Base-by-base conservation (phyloP, 2,329 filamentous ascomycete species). In the Hymenoscyphus occultus region DNA sequence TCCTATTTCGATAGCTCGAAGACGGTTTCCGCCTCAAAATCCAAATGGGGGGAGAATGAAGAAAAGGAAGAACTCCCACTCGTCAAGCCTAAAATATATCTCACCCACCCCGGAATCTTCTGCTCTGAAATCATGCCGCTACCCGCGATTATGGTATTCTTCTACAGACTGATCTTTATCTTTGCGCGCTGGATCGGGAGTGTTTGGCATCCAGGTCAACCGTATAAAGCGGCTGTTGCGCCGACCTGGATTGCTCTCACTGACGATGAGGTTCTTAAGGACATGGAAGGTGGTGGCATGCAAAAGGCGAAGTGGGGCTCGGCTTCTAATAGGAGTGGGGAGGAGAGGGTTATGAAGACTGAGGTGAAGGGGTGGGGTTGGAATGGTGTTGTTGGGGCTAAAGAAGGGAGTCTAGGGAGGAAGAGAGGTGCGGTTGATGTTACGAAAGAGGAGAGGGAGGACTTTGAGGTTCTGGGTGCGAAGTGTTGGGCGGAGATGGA, bases 361-460 rank as follows among this genome's bases (percentile, higher is more conserved):
- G 92, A 97, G 76, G 89, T 96, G 2, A 87, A 91, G 56, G 91
- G 92, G 7, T 97, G 93, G 93, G 93, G 92, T 0, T 89, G 87
- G 77, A 80, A 86, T 68, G 88, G 90, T 63, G 79, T 77, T 68
- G 71, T 86, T 74, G 51, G 72, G 78, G 56, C 82, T 62, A 78
- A 86, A 69, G 78, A 80, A 56, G 83, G 80, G 72, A 79, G 81
- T 31, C 80, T 82, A 12, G 86, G 86, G 0, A 82, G 92, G 68
- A 88, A 85, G 76, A 80, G 81, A 3, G 84, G 82, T 14, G 83
- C 84, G 1, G 77, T 74, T 31, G 82, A 89, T 62, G 77, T 88
- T 58, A 93, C 87, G 0, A 77, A 82, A 67, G 86, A 90, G 74
- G 81, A 81, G 57, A 81, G 83, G 63, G 79, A 80, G 40, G 80